Evolutionary conservation across 495 filamentous ascomycete genomes (phyloP).

Genomic region (Staphylotrichum longicolle): DNA sequence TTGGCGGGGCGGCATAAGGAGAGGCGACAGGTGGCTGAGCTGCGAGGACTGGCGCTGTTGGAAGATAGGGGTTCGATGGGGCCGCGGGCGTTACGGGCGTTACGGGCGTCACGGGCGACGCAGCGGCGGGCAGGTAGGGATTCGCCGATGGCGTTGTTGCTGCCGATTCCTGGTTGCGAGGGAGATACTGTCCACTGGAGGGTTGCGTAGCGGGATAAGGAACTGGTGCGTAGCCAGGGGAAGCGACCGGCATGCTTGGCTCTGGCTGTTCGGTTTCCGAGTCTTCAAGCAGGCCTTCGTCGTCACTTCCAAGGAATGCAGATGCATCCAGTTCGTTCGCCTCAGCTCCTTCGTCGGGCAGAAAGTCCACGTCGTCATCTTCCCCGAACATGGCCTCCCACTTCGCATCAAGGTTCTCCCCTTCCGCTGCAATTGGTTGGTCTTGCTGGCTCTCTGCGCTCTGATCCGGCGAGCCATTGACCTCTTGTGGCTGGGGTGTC

Average conservation of each 20-base stretch:
- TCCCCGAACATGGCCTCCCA: constrained; percentile 86
- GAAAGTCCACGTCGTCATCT: constrained; percentile 67
- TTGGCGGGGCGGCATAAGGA: constrained; percentile 36
- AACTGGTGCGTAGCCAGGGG: constrained; percentile 16
- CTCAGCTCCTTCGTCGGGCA: constrained; percentile 39
- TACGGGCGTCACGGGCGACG: no score
- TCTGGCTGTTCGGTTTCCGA: constrained; percentile 32
- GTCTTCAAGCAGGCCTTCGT: constrained; percentile 70
- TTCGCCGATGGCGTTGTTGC: constrained; percentile 15
- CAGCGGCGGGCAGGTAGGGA: constrained; percentile 27
- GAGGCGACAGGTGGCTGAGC: constrained; percentile 33
- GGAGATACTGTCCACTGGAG: constrained; percentile 39
- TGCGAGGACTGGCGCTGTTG: constrained; percentile 24
- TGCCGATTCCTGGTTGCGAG: constrained; percentile 23
- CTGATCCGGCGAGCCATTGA: constrained; percentile 1
- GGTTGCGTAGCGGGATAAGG: constrained; percentile 7
- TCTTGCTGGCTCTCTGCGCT: constrained; percentile 16
- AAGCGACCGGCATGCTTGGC: constrained; percentile 18
- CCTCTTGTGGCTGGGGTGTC: constrained; percentile 5
- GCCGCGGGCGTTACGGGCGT: constrained; percentile 27
- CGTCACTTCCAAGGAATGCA: constrained; percentile 65
- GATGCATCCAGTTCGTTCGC: constrained; percentile 50
- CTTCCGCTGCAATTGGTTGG: constrained; percentile 25
- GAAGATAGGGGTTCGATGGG: constrained; percentile 39
- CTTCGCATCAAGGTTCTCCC: constrained; percentile 64